phyloP scores from a whole-genome alignment of 164 flowering plant genomes.

The Piper betle region DNA sequence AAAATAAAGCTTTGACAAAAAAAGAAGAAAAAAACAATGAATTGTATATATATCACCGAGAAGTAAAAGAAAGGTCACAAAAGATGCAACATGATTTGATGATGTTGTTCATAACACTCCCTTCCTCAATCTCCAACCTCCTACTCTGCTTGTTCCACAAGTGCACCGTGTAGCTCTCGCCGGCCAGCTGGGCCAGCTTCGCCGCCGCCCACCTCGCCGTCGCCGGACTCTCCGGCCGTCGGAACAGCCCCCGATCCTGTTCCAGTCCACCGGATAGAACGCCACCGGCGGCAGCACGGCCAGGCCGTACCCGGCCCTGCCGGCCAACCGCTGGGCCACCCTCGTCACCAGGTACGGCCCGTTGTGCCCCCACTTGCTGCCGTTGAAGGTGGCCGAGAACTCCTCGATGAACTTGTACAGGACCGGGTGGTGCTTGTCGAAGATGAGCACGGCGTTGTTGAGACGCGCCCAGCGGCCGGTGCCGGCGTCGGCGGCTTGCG shows the following conservation, averaged over 20 bases:
- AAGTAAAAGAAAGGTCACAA: slow-evolving; percentile 21
- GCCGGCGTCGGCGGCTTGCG: too few species aligned
- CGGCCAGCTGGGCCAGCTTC: slow-evolving; percentile 34
- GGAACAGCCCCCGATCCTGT: slow-evolving; percentile 31
- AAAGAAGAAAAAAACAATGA: not conserved
- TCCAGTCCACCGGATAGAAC: slow-evolving; percentile 79
- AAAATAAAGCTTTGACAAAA: slow-evolving; percentile 2
- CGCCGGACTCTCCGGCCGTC: slow-evolving; percentile 17
- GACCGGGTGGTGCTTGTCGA: too few species aligned
- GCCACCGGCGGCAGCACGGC: slow-evolving; percentile 57
- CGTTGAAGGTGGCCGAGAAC: too few species aligned
- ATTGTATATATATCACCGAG: slow-evolving; percentile 5
- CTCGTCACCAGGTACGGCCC: too few species aligned
- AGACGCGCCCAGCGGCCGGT: too few species aligned
- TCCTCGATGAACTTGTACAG: too few species aligned
- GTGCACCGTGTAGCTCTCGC: slow-evolving; percentile 48
- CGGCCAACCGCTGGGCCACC: slow-evolving; percentile 14
- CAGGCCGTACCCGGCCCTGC: slow-evolving; percentile 22
- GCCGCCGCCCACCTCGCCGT: slow-evolving; percentile 36
- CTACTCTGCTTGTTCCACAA: slow-evolving; percentile 75
- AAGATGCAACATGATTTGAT: slow-evolving; percentile 40
- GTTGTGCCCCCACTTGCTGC: too few species aligned
- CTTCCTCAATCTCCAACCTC: slow-evolving; percentile 43
- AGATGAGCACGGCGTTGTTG: too few species aligned
- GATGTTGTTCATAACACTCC: slow-evolving; percentile 46